A percentile compares a stretch with the other conserved stretches of the same genome.
Conservation (phyloP, 805 yeast genomes). For the Yarrowia deformans region DNA sequence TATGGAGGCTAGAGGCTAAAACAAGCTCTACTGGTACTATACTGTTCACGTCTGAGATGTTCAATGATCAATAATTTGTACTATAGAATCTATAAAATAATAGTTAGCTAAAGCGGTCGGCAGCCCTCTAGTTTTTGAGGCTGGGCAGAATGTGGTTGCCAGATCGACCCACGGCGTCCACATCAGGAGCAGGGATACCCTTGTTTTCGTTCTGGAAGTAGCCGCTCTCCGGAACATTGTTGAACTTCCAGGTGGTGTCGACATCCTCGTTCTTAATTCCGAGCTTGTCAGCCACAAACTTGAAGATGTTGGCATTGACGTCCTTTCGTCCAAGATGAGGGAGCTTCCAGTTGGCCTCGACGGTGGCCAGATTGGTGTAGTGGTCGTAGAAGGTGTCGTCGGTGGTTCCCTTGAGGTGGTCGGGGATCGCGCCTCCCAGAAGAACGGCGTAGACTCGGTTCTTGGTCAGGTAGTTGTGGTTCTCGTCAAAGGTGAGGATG, state of each 20-base stretch:
- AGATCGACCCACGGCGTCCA: constrained; percentile 30
- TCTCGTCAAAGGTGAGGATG: constrained; percentile 60
- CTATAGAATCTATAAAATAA: constrained; percentile 3
- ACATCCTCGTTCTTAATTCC: constrained; percentile 38
- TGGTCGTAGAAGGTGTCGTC: constrained; percentile 61
- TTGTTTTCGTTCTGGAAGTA: constrained; percentile 12
- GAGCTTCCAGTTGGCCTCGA: constrained; percentile 60
- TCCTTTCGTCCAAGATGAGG: constrained; percentile 60
- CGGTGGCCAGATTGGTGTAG: constrained; percentile 59
- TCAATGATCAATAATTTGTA: neutral
- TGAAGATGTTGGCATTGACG: constrained; percentile 59
- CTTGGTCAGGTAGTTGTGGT: constrained; percentile 54
- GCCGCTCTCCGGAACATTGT: constrained; percentile 3
- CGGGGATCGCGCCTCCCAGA: constrained; percentile 59
- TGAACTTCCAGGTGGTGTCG: constrained; percentile 32
- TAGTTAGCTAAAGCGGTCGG: neutral
- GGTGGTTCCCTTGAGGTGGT: constrained; percentile 53
- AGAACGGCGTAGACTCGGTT: constrained; percentile 58
- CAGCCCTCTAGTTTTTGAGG: constrained; percentile 9
- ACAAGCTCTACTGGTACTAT: no score
- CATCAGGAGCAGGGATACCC: constrained; percentile 32
- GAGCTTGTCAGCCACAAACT: constrained; percentile 53
- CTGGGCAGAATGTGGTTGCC: constrained; percentile 33
- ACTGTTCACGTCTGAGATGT: no score
- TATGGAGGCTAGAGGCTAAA: no score